These are phyloP conservation scores for Wickerhamia fluorescens DNA, from an alignment of 805 yeast species.

Conservation along the genomic window DNA sequence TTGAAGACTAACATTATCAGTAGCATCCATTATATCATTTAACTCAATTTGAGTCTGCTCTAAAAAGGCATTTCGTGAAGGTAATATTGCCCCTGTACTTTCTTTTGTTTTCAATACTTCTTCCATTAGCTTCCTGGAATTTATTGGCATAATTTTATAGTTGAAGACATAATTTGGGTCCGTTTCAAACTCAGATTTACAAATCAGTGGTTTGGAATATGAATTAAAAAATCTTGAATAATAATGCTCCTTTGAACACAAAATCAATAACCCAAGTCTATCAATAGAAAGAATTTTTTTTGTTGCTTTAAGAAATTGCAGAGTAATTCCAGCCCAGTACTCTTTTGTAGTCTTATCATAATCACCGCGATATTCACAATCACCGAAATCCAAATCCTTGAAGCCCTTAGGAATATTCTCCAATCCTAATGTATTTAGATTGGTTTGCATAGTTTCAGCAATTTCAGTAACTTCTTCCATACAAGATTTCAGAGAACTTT, in stretches of 20 bases:
- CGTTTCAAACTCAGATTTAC: neutral
- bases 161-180: constrained; percentile 43
- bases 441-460: constrained; percentile 32
- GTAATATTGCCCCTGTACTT: no score
- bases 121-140: constrained; percentile 2
- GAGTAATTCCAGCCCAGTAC: constrained; percentile 41
- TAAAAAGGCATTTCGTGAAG: constrained; percentile 30
- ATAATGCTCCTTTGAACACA: neutral
- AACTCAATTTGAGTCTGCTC: constrained; percentile 23
- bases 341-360: constrained; percentile 15
- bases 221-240: neutral
- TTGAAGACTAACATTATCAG: neutral
- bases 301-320: constrained; percentile 26
- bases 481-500: constrained; percentile 28
- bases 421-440: constrained; percentile 20
- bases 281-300: constrained; percentile 12
- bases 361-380: constrained; percentile 23
- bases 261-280: neutral
- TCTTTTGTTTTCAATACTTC: constrained; percentile 2
- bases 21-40: constrained; percentile 10
- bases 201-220: neutral
- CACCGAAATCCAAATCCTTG: constrained; percentile 19
- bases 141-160: constrained; percentile 15
- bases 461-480: constrained; percentile 43
- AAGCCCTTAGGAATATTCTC: constrained; percentile 40